Evolutionary conservation across 169 alveolate species (phyloP).

Genomic region (Plasmodium cynomolgi): DNA sequence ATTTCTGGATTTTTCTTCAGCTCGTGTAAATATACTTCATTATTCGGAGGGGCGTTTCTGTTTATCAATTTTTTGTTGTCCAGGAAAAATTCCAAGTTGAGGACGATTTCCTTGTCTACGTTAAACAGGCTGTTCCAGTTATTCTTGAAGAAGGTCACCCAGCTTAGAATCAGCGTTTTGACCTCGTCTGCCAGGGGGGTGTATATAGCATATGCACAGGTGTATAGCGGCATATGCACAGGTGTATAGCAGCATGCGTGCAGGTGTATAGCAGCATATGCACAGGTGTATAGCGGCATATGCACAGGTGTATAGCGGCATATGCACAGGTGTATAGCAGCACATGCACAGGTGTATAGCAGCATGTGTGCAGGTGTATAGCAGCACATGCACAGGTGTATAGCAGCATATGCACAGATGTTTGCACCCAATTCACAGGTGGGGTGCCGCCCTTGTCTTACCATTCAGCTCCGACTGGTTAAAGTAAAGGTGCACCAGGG

Average conservation of each 20-base stretch:
- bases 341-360: not conserved
- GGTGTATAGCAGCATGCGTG: too few relatives aligned
- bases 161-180: conserved; percentile 34
- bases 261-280: too few relatives aligned
- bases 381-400: not conserved
- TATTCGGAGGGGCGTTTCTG: conserved; percentile 63
- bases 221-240: not conserved
- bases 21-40: conserved; percentile 51
- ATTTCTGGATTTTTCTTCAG: conserved; percentile 51
- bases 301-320: not conserved
- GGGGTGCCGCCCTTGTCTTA: not conserved
- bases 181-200: conserved; percentile 16
- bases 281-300: not conserved
- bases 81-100: conserved; percentile 54
- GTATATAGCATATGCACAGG: not conserved
- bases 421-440: not conserved
- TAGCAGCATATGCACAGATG: not conserved
- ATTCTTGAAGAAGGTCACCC: conserved; percentile 44
- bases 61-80: conserved; percentile 51
- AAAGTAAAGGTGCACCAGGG: conserved; percentile 30
- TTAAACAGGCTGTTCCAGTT: conserved; percentile 48
- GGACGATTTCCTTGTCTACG: conserved; percentile 54
- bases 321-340: not conserved
- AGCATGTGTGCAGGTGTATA: too few relatives aligned
- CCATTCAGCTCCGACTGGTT: conserved; percentile 33